These are phyloP conservation scores for Tuber umbilicatum DNA, from an alignment of 495 filamentous ascomycete genomes.

Conservation along the genomic window DNA sequence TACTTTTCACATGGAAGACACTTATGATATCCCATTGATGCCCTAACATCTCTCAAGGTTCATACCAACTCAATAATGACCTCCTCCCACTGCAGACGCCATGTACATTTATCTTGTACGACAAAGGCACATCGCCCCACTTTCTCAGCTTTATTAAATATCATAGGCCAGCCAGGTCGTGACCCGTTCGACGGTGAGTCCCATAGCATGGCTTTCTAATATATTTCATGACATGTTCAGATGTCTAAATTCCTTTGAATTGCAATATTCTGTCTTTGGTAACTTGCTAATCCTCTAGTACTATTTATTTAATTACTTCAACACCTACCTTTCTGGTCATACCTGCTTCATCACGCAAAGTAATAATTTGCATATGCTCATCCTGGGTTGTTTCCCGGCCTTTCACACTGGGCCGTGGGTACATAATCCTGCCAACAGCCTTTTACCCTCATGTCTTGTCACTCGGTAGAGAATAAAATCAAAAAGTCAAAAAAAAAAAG, in stretches of 20 bases:
- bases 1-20: too few species aligned
- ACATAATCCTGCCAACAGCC: not conserved
- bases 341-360: not conserved
- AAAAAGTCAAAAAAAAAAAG: too few species aligned
- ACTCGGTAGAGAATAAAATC: too few species aligned
- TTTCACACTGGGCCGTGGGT: not conserved
- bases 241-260: not conserved
- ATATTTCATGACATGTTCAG: not conserved
- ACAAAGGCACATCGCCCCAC: not conserved
- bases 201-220: not conserved
- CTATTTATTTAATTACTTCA: not conserved
- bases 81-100: not conserved
- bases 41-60: too few species aligned
- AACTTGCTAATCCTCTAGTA: not conserved
- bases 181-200: not conserved
- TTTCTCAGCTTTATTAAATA: not conserved
- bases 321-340: not conserved
- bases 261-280: not conserved
- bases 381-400: not conserved
- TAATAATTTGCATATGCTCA: not conserved
- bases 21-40: too few species aligned
- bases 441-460: too few species aligned
- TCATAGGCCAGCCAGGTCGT: rapidly evolving
- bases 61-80: too few species aligned
- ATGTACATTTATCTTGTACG: not conserved